Percentiles rank a stretch among this genome's conserved stretches.
phyloP scores from a whole-genome alignment of 495 filamentous ascomycete species.

The Penicillium paradoxum region DNA sequence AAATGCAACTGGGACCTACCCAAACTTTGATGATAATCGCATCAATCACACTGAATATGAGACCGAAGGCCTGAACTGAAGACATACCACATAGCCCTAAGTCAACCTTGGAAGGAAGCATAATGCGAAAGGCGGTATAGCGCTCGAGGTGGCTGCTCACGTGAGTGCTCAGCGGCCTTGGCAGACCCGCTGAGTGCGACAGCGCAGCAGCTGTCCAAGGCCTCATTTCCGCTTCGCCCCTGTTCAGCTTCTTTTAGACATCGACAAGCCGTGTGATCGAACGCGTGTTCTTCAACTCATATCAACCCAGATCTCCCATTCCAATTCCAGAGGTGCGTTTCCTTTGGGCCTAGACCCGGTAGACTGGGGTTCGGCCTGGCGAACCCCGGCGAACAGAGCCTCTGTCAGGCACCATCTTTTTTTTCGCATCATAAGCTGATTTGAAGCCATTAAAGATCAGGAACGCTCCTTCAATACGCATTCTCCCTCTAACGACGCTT shows the following conservation, averaged over 20 bases:
- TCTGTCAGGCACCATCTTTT: not conserved
- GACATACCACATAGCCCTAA: too few species aligned
- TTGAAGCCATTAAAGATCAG: not conserved
- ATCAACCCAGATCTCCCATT: not conserved
- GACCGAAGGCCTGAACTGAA: not conserved
- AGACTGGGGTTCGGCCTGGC: not conserved
- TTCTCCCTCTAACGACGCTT: not conserved
- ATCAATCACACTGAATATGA: too few species aligned
- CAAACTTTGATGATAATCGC: too few species aligned
- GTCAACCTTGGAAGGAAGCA: not conserved
- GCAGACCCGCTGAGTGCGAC: slow-evolving; percentile 43
- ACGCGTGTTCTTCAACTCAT: not conserved
- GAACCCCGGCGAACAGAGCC: not conserved
- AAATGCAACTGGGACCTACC: too few species aligned
- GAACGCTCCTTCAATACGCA: not conserved
- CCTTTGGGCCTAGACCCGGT: not conserved
- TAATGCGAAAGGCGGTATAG: not conserved
- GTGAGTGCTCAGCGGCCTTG: slow-evolving; percentile 21
- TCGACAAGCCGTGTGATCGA: not conserved
- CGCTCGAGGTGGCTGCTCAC: not conserved
- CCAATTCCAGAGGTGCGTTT: slow-evolving; percentile 1
- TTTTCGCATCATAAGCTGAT: not conserved
- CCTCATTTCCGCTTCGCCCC: slow-evolving; percentile 21
- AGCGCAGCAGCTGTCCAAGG: slow-evolving; percentile 20
- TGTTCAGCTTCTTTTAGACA: slow-evolving; percentile 10